Conservation (phyloP, 257 asterid species). For the Jacaranda mimosifolia region DNA sequence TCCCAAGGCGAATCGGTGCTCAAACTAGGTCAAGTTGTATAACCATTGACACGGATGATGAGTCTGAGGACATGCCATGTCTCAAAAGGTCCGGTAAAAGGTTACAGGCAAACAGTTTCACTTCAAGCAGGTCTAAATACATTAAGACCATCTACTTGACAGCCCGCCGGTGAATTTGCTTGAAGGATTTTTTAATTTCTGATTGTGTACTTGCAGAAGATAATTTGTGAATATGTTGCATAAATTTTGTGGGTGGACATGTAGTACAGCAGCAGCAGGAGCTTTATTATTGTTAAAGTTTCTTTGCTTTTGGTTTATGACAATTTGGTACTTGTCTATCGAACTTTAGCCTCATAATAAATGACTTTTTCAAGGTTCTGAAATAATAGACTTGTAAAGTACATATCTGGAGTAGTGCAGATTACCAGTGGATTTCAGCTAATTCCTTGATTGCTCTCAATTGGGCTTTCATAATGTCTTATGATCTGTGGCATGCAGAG, state of each 20-base stretch:
- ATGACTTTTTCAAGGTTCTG: too few species aligned
- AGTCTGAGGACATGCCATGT: background rate
- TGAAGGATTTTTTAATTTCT: background rate
- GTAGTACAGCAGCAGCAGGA: background rate
- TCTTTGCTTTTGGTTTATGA: background rate
- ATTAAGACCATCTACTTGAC: background rate
- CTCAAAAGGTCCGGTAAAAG: slow-evolving; percentile 24
- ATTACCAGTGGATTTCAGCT: background rate
- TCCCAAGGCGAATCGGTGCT: slow-evolving; percentile 28
- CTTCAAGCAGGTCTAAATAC: slow-evolving; percentile 11
- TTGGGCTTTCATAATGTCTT: background rate
- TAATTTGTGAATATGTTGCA: too few species aligned
- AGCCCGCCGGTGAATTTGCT: slow-evolving; percentile 5
- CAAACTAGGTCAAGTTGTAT: slow-evolving; percentile 28
- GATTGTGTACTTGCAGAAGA: background rate
- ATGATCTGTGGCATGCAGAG: background rate
- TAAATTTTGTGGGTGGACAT: background rate
- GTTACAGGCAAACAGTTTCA: background rate
- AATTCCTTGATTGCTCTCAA: background rate
- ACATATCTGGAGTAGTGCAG: background rate
- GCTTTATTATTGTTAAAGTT: too few species aligned
- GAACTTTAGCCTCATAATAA: too few species aligned
- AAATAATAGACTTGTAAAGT: too few species aligned
- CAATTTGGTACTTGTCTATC: background rate
- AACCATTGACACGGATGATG: slow-evolving; percentile 29